Base-by-base conservation (phyloP, 176 grass and related monocot genomes). In the Aegilops bicornis region DNA sequence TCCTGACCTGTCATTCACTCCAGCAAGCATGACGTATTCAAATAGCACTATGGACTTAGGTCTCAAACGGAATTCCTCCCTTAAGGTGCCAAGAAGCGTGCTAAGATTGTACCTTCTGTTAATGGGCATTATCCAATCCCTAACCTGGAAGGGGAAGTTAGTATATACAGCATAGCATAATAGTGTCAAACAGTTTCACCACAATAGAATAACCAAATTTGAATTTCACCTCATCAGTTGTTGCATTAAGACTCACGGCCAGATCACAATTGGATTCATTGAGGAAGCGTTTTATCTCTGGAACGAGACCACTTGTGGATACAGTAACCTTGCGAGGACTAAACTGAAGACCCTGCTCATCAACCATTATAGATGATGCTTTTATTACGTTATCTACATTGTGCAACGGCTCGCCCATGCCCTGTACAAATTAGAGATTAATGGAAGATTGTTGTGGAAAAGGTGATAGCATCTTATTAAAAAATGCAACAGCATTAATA, bases 81-180 rank as follows among this genome's bases (percentile, higher is more conserved):
- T 94, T 64, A 99, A 56, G 25, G 90, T 96, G 68, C 88, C 50
- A 50, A 99, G 97, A 91, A 99, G 92, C 59, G 88, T 83, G 70
- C 37, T 90, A 73, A 99, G 88, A 83, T 96, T 99, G 73, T 94
- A 93, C 76, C 93, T 99, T 85, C 94, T 89, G 88, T 99, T 96
- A 68, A 99, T 91, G 16, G 94, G 97, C 97, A 99, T 96, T 81
- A 99, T 96, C 97, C 94, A 99, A 72, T 99, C 91, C 90, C 94
- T 96, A 35, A 99, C 89, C 97, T 99, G 92, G 77, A 93, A 64
- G 7, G 37, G 45, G 52, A 74, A 48, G 12, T 62, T 80, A 54
- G 19, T 89, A 77, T 90, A 79, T 35, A 78, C 52, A 62, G 60
- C 81, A 67, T 62, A 66, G 58, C 33, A 56, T 77, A 76, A 77